Percentiles rank a stretch among this genome's conserved stretches.
phyloP scores from a whole-genome alignment of 306 rosid species.

The Cucurbita ficifolia region DNA sequence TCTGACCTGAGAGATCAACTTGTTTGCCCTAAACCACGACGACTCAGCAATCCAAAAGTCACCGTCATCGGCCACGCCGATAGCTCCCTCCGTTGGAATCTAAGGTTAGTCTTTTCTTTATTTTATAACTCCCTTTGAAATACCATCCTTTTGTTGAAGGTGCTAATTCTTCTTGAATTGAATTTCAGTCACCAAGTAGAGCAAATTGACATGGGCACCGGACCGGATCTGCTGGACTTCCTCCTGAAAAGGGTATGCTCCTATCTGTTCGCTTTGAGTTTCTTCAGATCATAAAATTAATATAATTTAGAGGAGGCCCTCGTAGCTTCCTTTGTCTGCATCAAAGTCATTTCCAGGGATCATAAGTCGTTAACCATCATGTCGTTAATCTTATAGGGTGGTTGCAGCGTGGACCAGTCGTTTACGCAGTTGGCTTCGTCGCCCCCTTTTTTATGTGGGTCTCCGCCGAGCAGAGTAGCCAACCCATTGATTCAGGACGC shows the following conservation, averaged over 20 bases:
- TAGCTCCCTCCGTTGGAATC: conserved; percentile 46
- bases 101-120: conserved; percentile 23
- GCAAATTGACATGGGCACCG: conserved; percentile 38
- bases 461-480: conserved; percentile 97
- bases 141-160: background rate
- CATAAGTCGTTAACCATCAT: background rate
- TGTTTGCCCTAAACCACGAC: conserved; percentile 92
- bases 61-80: conserved; percentile 31
- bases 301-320: background rate
- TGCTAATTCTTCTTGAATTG: background rate
- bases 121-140: background rate
- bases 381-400: conserved; percentile 29
- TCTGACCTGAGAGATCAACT: conserved; percentile 27
- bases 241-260: conserved; percentile 51
- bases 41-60: conserved; percentile 31
- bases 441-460: conserved; percentile 92
- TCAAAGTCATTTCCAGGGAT: too few species aligned
- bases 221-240: conserved; percentile 47
- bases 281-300: background rate
- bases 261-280: background rate
- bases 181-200: conserved; percentile 58
- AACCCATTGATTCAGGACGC: conserved; percentile 91
- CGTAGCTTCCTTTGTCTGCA: too few species aligned
- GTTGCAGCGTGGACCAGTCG: conserved; percentile 44
- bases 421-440: conserved; percentile 43